Evolutionary conservation across 1,139 yeast genomes (phyloP).

Genomic region (Yamadazyma conglobata): DNA sequence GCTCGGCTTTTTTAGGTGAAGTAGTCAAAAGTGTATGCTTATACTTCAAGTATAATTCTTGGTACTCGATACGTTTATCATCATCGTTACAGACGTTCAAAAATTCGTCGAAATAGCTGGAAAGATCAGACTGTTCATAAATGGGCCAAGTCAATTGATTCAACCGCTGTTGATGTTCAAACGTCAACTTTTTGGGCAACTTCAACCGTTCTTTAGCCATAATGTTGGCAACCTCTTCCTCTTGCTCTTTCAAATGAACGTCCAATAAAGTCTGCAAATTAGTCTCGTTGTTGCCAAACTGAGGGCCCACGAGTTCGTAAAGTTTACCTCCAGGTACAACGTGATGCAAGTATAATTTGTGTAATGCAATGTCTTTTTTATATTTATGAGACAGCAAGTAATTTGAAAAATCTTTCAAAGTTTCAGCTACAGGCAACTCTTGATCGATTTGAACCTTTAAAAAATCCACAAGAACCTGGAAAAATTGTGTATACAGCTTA

Average conservation of each 20-base stretch:
- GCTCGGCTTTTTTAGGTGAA: slow-evolving; percentile 34
- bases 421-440: slow-evolving; percentile 36
- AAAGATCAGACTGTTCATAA: slow-evolving; percentile 49
- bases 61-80: slow-evolving; percentile 51
- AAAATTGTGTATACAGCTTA: slow-evolving; percentile 44
- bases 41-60: slow-evolving; percentile 57
- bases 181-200: slow-evolving; percentile 31
- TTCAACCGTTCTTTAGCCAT: slow-evolving; percentile 37
- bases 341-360: slow-evolving; percentile 47
- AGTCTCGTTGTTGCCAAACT: slow-evolving; percentile 47
- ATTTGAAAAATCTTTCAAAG: slow-evolving; percentile 42
- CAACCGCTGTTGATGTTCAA: slow-evolving; percentile 29
- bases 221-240: slow-evolving; percentile 24
- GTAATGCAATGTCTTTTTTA: slow-evolving; percentile 26
- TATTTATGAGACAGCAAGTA: slow-evolving; percentile 39
- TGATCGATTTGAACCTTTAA: slow-evolving; percentile 23
- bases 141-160: slow-evolving; percentile 49
- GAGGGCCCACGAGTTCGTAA: slow-evolving; percentile 52
- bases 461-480: slow-evolving; percentile 35
- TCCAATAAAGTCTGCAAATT: slow-evolving; percentile 49
- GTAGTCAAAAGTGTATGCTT: slow-evolving; percentile 50
- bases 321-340: slow-evolving; percentile 64
- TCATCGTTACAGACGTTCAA: slow-evolving; percentile 67
- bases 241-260: slow-evolving; percentile 41
- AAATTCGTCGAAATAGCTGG: slow-evolving; percentile 50